phyloP scores from a whole-genome alignment of 768 basidiomycete genomes.

The Mycena floridula region DNA sequence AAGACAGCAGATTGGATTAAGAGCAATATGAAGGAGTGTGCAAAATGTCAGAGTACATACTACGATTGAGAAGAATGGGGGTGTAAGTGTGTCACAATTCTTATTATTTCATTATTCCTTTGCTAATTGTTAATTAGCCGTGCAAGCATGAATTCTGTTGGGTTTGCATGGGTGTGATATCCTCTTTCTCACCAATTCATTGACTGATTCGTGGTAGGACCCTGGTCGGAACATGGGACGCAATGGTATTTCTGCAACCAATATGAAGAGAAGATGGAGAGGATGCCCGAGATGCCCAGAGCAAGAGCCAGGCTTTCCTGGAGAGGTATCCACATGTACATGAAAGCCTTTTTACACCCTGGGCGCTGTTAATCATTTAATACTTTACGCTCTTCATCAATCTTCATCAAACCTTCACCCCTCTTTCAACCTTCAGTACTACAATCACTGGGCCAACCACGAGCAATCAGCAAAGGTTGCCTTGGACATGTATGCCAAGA shows the following conservation, averaged over 20 bases:
- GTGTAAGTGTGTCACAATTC: conserved; percentile 83
- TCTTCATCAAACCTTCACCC: too few relatives aligned
- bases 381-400: too few relatives aligned
- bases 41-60: conserved; percentile 92
- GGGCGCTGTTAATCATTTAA: too few relatives aligned
- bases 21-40: conserved; percentile 98
- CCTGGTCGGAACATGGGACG: conserved; percentile 95
- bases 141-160: conserved; percentile 99
- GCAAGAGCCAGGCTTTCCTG: conserved; percentile 80
- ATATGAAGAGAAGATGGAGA: conserved; percentile 86
- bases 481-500: conserved; percentile 85
- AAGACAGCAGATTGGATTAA: conserved; percentile 99
- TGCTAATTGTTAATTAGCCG: conserved; percentile 48
- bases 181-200: too few relatives aligned
- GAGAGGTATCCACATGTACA: conserved; percentile 96
- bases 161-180: conserved; percentile 99
- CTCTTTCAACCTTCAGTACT: conserved; percentile 89
- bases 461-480: conserved; percentile 99
- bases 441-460: conserved; percentile 99
- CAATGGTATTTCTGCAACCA: conserved; percentile 98
- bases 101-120: conserved; percentile 3
- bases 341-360: too few relatives aligned
- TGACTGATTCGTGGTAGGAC: too few relatives aligned
- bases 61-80: conserved; percentile 99
- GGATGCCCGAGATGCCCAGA: conserved; percentile 88